Percentiles rank a stretch among this genome's conserved stretches.
These are phyloP conservation scores for Dillenia suffruticosa DNA, from an alignment of 164 flowering plant genomes.

Conservation along the genomic window DNA sequence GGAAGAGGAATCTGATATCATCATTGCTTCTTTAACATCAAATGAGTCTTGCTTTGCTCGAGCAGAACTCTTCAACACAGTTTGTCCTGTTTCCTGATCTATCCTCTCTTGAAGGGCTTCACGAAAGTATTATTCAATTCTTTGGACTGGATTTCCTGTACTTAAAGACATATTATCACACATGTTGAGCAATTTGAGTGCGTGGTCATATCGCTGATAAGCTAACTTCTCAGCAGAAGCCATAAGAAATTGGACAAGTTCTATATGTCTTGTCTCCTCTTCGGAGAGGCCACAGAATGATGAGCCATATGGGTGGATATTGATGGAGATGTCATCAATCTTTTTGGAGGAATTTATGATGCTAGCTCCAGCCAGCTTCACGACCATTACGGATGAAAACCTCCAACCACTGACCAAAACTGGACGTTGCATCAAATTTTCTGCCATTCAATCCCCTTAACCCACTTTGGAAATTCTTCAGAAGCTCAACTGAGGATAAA, in stretches of 20 bases:
- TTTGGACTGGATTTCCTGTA: conserved; percentile 39
- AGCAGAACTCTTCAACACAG: conserved; percentile 7
- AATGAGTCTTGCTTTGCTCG: neutral
- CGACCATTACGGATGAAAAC: conserved; percentile 36
- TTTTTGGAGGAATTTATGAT: conserved; percentile 17
- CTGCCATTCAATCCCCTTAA: conserved; percentile 20
- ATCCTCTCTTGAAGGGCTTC: conserved; percentile 51
- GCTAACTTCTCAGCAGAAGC: conserved; percentile 51
- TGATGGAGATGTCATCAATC: conserved; percentile 11
- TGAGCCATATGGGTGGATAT: conserved; percentile 22
- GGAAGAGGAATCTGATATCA: conserved; percentile 11
- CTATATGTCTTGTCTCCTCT: conserved; percentile 39
- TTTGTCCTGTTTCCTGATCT: conserved; percentile 35
- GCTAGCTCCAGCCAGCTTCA: conserved; percentile 43
- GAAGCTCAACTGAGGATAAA: conserved; percentile 26
- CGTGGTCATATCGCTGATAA: conserved; percentile 38
- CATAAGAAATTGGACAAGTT: conserved; percentile 42
- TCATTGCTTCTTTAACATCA: conserved; percentile 21
- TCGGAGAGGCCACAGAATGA: conserved; percentile 25
- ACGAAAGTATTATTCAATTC: conserved; percentile 44
- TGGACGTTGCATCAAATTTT: neutral
- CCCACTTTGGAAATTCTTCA: conserved; percentile 19
- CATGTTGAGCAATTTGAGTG: conserved; percentile 29
- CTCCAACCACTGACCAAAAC: neutral
- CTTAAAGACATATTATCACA: conserved; percentile 36